Percentiles rank a stretch among this genome's conserved stretches.
Evolutionary conservation across 805 yeast genomes (phyloP).

Genomic region (Tetrapisispora namnaoensis): DNA sequence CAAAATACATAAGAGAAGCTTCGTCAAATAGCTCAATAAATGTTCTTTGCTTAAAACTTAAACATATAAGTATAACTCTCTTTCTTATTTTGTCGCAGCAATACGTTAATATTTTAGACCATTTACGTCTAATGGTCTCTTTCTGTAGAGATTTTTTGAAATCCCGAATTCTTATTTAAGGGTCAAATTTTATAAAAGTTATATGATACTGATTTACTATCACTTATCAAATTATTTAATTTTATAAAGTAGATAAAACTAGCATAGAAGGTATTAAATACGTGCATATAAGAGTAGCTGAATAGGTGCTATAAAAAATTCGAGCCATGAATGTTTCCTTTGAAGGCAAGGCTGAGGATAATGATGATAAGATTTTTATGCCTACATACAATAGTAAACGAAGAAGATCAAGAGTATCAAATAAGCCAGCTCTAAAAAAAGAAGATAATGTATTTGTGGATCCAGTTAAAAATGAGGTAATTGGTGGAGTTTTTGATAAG

Average conservation of each 20-base stretch:
- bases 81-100: not conserved
- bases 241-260: too few relatives aligned
- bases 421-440: not conserved
- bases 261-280: not conserved
- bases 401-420: constrained; percentile 2
- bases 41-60: too few relatives aligned
- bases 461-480: not conserved
- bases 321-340: not conserved
- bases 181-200: too few relatives aligned
- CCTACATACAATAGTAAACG: constrained; percentile 2
- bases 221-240: too few relatives aligned
- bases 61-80: too few relatives aligned
- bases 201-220: too few relatives aligned
- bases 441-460: not conserved
- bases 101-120: not conserved
- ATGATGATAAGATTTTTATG: not conserved
- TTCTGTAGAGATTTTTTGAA: too few relatives aligned
- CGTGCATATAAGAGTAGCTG: too few relatives aligned
- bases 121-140: too few relatives aligned
- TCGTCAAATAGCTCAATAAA: too few relatives aligned
- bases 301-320: not conserved
- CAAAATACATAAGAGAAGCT: too few relatives aligned
- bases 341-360: not conserved
- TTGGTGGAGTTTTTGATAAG: constrained; percentile 17
- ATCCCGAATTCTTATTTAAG: too few relatives aligned